Evolutionary conservation across 305 asterid species (phyloP), one percentile per base, ranked within the genome.

Genomic region (Solanum hybrid): DNA sequence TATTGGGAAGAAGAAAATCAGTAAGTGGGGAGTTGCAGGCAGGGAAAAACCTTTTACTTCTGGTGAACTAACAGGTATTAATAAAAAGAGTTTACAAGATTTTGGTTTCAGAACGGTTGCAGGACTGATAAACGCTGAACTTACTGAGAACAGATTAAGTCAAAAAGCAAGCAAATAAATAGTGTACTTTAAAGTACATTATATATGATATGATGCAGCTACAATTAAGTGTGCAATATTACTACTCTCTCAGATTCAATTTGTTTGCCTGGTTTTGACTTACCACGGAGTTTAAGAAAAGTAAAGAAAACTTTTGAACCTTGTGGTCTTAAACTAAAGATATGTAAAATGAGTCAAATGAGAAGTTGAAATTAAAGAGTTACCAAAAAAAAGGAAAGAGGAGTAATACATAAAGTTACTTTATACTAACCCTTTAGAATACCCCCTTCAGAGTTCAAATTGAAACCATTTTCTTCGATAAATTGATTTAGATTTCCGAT

Each of bases 371-470:
- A 60, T 20, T 20, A 17, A 60, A 20, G 71, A 60, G 71, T 60
- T 20, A 0, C 5, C 71, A 56, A 20, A 5, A 3, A 51, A 60
- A 60, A 56, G 11, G 66, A 60, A 60, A 20, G 71, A 60, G 71
- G 71, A 60, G 71, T 20, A 7, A 60, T 84, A 86, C n/a, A 51
- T 69, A 69, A 5, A 87, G 60, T 32, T 90, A 86, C 40, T 36
- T 56, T 51, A 88, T 37, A 93, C 96, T 91, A 24, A 97, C 99
- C 99, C 89, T 96, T 96, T n/a, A 97, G 93, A 90, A 92, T 77
- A 89, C 99, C 99, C 36, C 99, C 99, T 91, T 97, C 98, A 79
- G 99, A 95, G 91, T 95, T 97, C 94, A 97, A 91, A 89, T 91
- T 96, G 93, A 94, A 97, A 86, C 98, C 99, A 86, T 92, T 94